Evolutionary conservation across 2,329 filamentous ascomycete species (phyloP).

Genomic region (Bertia moriformis): DNA sequence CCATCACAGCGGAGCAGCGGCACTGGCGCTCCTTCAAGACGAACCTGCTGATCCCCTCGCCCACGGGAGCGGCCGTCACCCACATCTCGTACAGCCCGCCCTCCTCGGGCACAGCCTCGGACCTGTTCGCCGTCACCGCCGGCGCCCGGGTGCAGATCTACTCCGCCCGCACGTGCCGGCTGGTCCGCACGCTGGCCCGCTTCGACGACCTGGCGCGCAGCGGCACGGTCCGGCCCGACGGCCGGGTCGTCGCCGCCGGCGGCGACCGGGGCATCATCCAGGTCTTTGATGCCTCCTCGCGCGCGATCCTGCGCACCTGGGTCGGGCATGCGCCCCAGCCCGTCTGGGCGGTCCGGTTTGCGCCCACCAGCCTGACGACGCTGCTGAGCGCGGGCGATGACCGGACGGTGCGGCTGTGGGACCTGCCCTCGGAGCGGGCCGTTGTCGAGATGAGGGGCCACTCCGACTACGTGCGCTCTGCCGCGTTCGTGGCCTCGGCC

Average conservation of each 20-base stretch:
- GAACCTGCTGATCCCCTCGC: conserved; percentile 19
- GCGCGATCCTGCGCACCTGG: conserved; percentile 56
- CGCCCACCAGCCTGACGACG: conserved; percentile 41
- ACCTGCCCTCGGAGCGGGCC: conserved; percentile 44
- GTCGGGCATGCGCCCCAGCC: conserved; percentile 49
- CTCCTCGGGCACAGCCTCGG: conserved; percentile 19
- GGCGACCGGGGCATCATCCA: conserved; percentile 53
- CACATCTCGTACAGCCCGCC: conserved; percentile 34
- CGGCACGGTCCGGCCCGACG: conserved; percentile 48
- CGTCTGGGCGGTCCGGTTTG: conserved; percentile 50
- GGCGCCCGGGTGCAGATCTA: conserved; percentile 53
- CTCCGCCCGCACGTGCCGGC: conserved; percentile 48
- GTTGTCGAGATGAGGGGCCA: conserved; percentile 45
- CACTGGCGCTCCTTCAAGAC: conserved; percentile 53
- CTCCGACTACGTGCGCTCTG: conserved; percentile 50
- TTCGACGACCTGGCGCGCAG: conserved; percentile 53
- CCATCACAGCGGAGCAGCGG: conserved; percentile 46
- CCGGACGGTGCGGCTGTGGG: conserved; percentile 50
- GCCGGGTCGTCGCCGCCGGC: conserved; percentile 47
- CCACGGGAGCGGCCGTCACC: conserved; percentile 52
- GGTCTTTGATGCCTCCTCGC: conserved; percentile 50
- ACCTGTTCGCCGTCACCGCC: conserved; percentile 50
- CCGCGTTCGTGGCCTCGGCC: conserved; percentile 35
- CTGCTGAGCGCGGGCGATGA: conserved; percentile 53
- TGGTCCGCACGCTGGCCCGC: conserved; percentile 50